Evolutionary conservation across 2,329 filamentous ascomycete species (phyloP).

Genomic region (Epichloe sp.): DNA sequence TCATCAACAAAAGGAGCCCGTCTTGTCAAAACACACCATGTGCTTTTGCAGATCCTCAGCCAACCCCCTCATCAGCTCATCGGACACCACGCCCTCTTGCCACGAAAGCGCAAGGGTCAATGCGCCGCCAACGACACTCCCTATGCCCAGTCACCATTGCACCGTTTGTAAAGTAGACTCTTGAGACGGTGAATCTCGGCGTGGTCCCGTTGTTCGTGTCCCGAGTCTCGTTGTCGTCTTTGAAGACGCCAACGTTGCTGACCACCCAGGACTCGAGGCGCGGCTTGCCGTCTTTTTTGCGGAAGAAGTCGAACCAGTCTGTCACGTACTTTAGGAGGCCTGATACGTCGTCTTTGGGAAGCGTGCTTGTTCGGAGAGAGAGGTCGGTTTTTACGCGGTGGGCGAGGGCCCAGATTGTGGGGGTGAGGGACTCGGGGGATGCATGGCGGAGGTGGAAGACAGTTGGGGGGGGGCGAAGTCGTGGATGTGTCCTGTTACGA

Average conservation of each 20-base stretch:
- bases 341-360: slow-evolving; percentile 30
- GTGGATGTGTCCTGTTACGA: slow-evolving; percentile 25
- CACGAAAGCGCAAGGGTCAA: slow-evolving; percentile 33
- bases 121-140: slow-evolving; percentile 27
- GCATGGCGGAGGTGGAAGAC: slow-evolving; percentile 14
- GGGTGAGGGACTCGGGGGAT: slow-evolving; percentile 8
- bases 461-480: slow-evolving; percentile 11
- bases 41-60: slow-evolving; percentile 20
- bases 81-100: slow-evolving; percentile 31
- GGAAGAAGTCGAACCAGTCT: slow-evolving; percentile 30
- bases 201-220: not conserved
- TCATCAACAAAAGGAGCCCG: slow-evolving; percentile 7
- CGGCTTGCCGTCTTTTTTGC: slow-evolving; percentile 26
- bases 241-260: slow-evolving; percentile 38
- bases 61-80: slow-evolving; percentile 24
- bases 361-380: slow-evolving; percentile 15
- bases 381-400: slow-evolving; percentile 20
- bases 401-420: slow-evolving; percentile 30
- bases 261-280: slow-evolving; percentile 35
- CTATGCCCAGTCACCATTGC: slow-evolving; percentile 30
- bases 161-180: slow-evolving; percentile 38
- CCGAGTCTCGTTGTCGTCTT: slow-evolving; percentile 1
- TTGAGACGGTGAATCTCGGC: slow-evolving; percentile 23
- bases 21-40: slow-evolving; percentile 10
- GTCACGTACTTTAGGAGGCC: slow-evolving; percentile 28